phyloP scores from a whole-genome alignment of 2,329 filamentous ascomycete species.

The Aspergillus fischeri region DNA sequence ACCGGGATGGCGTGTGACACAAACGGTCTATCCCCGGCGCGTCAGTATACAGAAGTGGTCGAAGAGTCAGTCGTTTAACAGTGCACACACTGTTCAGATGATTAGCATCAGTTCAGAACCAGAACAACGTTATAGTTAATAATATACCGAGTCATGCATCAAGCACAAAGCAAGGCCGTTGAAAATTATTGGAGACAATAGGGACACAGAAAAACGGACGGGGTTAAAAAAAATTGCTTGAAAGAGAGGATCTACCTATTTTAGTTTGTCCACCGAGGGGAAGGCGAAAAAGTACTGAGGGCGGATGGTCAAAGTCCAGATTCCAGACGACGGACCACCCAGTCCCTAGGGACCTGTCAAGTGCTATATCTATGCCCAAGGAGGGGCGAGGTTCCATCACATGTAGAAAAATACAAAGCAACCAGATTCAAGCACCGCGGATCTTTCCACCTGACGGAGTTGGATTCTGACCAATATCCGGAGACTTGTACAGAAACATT shows the following conservation, averaged over 20 bases:
- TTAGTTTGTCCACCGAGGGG: background rate
- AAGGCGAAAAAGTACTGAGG: background rate
- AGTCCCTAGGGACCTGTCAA: background rate
- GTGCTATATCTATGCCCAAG: constrained; percentile 4
- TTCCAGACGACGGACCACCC: background rate
- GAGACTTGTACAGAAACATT: constrained; percentile 1
- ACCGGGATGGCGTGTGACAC: background rate
- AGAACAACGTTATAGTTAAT: background rate
- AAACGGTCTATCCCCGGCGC: background rate
- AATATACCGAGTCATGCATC: background rate
- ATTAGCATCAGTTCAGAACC: background rate
- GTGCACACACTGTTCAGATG: background rate
- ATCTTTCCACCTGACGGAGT: constrained; percentile 1
- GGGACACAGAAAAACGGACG: background rate
- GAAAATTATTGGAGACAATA: background rate
- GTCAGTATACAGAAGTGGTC: background rate
- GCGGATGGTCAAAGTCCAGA: constrained; percentile 1
- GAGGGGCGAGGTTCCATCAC: constrained; percentile 7
- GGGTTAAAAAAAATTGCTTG: background rate
- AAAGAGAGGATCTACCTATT: background rate
- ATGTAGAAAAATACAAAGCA: constrained; percentile 4
- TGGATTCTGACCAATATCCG: background rate
- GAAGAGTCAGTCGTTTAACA: background rate
- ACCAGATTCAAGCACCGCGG: constrained; percentile 7
- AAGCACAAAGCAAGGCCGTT: background rate